A percentile compares a stretch with the other conserved stretches of the same genome.
phyloP scores from a whole-genome alignment of 2,329 filamentous ascomycete species.

The Trichoderma brevicompactum region DNA sequence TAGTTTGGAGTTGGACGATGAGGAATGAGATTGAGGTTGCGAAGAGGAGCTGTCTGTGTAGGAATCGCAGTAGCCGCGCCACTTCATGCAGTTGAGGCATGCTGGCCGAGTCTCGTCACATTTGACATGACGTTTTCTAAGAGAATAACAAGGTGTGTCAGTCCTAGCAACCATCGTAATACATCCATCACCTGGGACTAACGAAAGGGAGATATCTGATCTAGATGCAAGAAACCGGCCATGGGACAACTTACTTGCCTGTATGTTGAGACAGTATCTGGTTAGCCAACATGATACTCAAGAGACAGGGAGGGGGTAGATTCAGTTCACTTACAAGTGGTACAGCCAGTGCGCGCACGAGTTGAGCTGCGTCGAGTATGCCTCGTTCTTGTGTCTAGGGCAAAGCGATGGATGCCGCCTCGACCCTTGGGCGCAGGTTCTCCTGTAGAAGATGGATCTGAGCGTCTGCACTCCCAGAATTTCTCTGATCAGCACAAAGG shows the following conservation, averaged over 20 bases:
- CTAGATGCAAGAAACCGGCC: neutral
- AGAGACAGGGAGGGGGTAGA: neutral
- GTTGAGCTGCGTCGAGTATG: constrained; percentile 47
- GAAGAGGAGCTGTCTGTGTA: constrained; percentile 36
- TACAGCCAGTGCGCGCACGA: constrained; percentile 45
- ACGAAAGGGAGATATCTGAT: neutral
- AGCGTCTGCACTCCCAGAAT: neutral
- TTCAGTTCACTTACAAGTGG: constrained; percentile 41
- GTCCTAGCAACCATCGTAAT: neutral
- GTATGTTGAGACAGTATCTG: neutral
- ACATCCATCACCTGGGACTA: neutral
- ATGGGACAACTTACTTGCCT: constrained; percentile 42
- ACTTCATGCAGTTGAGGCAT: constrained; percentile 49
- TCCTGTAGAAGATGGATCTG: constrained; percentile 12
- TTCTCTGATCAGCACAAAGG: neutral
- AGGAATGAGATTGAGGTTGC: constrained; percentile 23
- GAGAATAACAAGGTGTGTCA: neutral
- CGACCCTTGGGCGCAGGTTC: constrained; percentile 30
- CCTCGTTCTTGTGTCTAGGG: constrained; percentile 44
- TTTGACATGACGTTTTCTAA: constrained; percentile 49
- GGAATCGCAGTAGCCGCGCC: constrained; percentile 47
- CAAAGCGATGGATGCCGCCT: constrained; percentile 45
- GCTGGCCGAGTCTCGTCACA: constrained; percentile 49
- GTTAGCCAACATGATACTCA: constrained; percentile 23
- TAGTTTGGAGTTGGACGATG: constrained; percentile 34